These are phyloP conservation scores for Beauveria sp. DNA, from an alignment of 2,329 filamentous ascomycete genomes.

Conservation along the genomic window DNA sequence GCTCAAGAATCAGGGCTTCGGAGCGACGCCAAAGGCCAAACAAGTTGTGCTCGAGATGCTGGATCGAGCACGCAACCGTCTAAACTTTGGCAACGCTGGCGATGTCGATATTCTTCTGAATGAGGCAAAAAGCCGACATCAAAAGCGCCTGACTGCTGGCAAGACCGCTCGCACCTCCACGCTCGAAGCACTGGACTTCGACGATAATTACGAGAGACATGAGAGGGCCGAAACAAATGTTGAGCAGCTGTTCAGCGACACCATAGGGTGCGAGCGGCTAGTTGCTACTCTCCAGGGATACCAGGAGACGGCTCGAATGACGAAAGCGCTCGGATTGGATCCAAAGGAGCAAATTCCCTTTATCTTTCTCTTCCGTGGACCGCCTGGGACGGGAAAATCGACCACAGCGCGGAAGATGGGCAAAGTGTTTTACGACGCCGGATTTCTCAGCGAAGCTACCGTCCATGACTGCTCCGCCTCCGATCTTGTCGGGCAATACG, in stretches of 20 bases:
- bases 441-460: conserved; percentile 51
- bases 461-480: conserved; percentile 61
- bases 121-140: conserved; percentile 40
- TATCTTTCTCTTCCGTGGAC: conserved; percentile 61
- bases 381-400: conserved; percentile 65
- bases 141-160: conserved; percentile 19
- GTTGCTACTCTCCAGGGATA: conserved; percentile 47
- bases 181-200: conserved; percentile 67
- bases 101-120: conserved; percentile 62
- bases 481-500: conserved; percentile 59
- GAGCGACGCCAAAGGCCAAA: conserved; percentile 43
- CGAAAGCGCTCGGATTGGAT: conserved; percentile 21
- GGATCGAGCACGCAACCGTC: conserved; percentile 50
- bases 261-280: conserved; percentile 50
- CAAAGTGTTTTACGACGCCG: conserved; percentile 68
- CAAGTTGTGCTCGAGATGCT: conserved; percentile 53
- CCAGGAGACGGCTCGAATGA: conserved; percentile 34
- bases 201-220: conserved; percentile 51
- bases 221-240: conserved; percentile 36
- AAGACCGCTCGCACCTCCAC: conserved; percentile 42
- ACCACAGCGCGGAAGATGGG: conserved; percentile 68
- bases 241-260: conserved; percentile 46
- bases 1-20: conserved; percentile 47
- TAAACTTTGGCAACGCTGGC: conserved; percentile 69
- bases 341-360: conserved; percentile 45